Conservation (phyloP, 129 eudicot genomes). For the Lonicera japonica region DNA sequence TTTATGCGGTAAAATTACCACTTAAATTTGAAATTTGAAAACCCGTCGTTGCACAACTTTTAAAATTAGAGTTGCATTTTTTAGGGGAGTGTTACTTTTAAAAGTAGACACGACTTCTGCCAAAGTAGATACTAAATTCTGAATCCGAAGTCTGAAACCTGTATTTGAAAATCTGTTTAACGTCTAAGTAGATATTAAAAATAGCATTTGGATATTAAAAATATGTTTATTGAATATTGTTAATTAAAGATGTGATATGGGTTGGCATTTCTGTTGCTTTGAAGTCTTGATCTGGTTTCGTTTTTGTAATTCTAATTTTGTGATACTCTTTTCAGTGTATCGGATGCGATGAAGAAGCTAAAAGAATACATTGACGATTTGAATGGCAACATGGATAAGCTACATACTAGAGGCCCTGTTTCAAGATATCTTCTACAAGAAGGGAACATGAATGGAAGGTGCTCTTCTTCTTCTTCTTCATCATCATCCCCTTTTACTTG, state of each 20-base stretch:
- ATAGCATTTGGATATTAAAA: no score
- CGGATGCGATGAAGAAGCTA: conserved; percentile 63
- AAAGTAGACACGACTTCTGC: no score
- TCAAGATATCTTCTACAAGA: conserved; percentile 86
- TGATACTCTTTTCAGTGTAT: conserved; percentile 43
- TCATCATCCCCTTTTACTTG: background rate
- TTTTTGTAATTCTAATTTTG: conserved; percentile 1
- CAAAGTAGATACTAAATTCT: no score
- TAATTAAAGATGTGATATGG: background rate
- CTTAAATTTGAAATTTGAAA: no score
- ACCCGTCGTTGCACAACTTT: no score
- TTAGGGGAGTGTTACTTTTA: no score
- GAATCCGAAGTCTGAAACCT: no score
- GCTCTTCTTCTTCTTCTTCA: background rate
- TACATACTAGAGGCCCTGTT: conserved; percentile 73
- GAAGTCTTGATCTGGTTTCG: background rate
- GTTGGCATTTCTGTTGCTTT: background rate
- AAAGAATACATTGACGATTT: conserved; percentile 70
- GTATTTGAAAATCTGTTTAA: no score
- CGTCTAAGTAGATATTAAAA: no score
- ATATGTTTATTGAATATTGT: no score
- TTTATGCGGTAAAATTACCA: no score
- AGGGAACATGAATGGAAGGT: conserved; percentile 90
- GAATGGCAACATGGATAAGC: conserved; percentile 71
- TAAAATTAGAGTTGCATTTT: no score